Conservation (phyloP, 106 monocot species). For the Acorus calamus region DNA sequence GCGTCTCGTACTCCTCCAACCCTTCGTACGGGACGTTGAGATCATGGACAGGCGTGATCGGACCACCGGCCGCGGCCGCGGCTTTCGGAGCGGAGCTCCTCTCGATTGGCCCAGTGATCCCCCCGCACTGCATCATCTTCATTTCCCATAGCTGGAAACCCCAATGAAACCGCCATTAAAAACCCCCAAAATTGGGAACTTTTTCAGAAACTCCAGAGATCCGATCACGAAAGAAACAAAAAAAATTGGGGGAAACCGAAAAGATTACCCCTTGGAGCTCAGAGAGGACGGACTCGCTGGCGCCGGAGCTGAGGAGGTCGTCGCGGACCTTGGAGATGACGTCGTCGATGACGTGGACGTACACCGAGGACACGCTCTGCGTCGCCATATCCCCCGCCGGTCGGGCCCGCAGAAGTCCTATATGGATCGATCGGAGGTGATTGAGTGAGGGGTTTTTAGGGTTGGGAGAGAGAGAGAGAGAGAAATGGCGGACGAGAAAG, state of each 20-base stretch:
- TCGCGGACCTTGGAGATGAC: conserved; percentile 82
- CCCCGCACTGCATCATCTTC: conserved; percentile 92
- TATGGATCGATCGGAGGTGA: neutral
- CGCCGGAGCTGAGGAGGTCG: conserved; percentile 54
- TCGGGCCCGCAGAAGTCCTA: too few species aligned
- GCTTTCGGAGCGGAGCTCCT: conserved; percentile 24
- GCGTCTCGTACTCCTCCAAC: conserved; percentile 92
- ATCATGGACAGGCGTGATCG: conserved; percentile 70
- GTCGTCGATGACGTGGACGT: conserved; percentile 84
- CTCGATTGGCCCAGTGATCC: conserved; percentile 45
- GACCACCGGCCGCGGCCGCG: conserved; percentile 1
- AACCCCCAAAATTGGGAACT: too few species aligned
- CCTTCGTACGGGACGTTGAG: conserved; percentile 92
- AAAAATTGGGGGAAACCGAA: neutral
- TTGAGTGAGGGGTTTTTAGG: neutral
- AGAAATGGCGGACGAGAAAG: conserved; percentile 13
- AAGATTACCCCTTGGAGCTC: conserved; percentile 79
- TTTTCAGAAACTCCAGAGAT: too few species aligned
- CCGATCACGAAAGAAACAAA: too few species aligned
- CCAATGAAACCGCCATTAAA: neutral
- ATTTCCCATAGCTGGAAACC: conserved; percentile 74
- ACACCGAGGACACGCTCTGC: conserved; percentile 54
- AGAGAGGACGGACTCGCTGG: conserved; percentile 53
- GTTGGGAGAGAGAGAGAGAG: too few species aligned
- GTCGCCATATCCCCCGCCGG: conserved; percentile 6